Base-by-base conservation (phyloP, 495 filamentous ascomycete genomes). In the Aspergillus nidulans region DNA sequence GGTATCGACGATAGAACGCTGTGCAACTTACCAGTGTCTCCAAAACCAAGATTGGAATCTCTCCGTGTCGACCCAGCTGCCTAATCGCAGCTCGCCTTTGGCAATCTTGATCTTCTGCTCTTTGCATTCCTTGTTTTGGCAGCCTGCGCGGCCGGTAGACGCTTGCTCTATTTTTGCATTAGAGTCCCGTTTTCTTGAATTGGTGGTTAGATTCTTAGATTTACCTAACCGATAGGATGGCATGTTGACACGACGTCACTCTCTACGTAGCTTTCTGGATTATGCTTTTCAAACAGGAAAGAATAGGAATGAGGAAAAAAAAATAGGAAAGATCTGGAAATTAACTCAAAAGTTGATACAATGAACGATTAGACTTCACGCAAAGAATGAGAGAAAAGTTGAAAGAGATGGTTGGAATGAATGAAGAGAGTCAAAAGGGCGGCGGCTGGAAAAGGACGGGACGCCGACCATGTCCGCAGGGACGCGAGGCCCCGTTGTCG, bases 1-100 rank as follows among this genome's bases (percentile, higher is more conserved):
- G 4, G 2, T 3, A 34, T 6, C 10, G 15, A 34, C 15, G 20
- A 41, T 28, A 52, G 16, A 24, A 9, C 20, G n/a, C 16, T 44
- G 16, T 10, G 5, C 15, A 39, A 39, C 80, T 63, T 72, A 92
- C 91, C 91, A 96, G 67, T 96, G 91, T 53, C 83, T 80, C 82
- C 83, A 96, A 43, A 64, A 62, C 77, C 79, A 94, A 53, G 72
- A 69, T 48, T 78, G 74, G 39, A 74, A 63, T 6, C 63, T 69
- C 0, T 75, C 57, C 23, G 80, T 73, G 12, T 80, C 76, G 42
- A 94, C 74, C 77, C 83, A 86, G 41, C 75, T 75, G 24, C 87
- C 91, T 25, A 86, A 76, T 13, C 91, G 85, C 6, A 95, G 65
- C 49, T 86, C 81, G 44, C 83, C 89, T 70, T 94, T 94, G 4